Evolutionary conservation across 2,329 filamentous ascomycete species (phyloP), one percentile per base, ranked within the genome.

Genomic region (Diaporthe batatas): DNA sequence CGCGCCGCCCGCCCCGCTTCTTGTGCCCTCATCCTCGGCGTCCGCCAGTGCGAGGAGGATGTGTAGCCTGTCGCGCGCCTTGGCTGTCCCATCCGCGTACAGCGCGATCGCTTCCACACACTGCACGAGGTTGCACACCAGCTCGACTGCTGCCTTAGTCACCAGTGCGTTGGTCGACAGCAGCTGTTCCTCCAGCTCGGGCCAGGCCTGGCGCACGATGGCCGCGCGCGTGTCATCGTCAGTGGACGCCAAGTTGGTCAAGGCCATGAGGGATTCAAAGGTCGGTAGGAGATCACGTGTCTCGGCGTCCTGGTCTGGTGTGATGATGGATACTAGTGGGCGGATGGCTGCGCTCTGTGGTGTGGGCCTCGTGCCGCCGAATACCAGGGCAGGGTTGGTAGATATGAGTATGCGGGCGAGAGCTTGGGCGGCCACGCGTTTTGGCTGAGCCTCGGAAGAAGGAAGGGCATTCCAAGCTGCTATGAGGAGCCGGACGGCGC

Each of bases 211-310:
- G 12, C 93, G 90, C 47, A 98, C 90, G 65, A 98, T 95, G 21
- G 88, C 86, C 47, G 88, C 86, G 57, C 92, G 89, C 7, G 89
- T 87, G 7, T 91, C 89, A 44, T 92, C 88, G 69, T 95, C 92
- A 16, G 92, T 89, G 0, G 94, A 97, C 0, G 96, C 96, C 10
- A 99, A 89, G 77, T 99, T 99, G 0, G 96, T 98, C 47, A 99
- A 89, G 0, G 96, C 96, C 81, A 98, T 92, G 11, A 99, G 88
- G 0, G 93, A 89, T 82, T 99, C 96, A 77, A 98, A 99, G 0
- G 93, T 91, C 0, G 96, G 95, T 0, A 99, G 88, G 18, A 98
- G 89, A 80, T 98, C 93, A 68, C 92, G 90, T 1, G 90, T 89
- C 58, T 91, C 89, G 2, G 87, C 85, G 1, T 85, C 84, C 6